A percentile compares a stretch with the other conserved stretches of the same genome.
phyloP scores from a whole-genome alignment of 495 filamentous ascomycete species.

The Hypoxylon perforatum region DNA sequence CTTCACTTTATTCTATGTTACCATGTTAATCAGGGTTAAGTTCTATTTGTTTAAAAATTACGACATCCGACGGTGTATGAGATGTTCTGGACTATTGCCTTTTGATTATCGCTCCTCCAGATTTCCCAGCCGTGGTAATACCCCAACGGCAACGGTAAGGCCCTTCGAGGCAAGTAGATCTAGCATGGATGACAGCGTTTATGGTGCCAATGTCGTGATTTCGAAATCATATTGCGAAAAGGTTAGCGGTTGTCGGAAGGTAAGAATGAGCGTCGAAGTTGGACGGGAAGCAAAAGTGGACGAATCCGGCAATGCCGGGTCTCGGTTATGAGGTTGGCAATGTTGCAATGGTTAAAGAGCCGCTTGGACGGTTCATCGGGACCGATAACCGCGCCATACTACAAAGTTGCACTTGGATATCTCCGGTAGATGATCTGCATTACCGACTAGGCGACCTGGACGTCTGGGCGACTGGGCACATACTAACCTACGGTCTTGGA shows the following conservation, averaged over 20 bases:
- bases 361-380: slow-evolving; percentile 40
- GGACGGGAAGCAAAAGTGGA: slow-evolving; percentile 8
- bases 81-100: no score
- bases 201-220: slow-evolving; percentile 33
- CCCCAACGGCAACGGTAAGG: background rate
- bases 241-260: slow-evolving; percentile 33
- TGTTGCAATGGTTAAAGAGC: slow-evolving; percentile 41
- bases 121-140: background rate
- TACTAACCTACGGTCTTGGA: background rate
- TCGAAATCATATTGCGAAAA: slow-evolving; percentile 22
- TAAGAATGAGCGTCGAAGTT: slow-evolving; percentile 2
- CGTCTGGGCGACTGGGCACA: no score
- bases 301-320: slow-evolving; percentile 29
- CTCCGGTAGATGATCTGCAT: slow-evolving; percentile 18
- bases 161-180: background rate
- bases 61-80: no score
- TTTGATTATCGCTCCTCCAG: no score
- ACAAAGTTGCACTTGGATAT: background rate
- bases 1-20: no score
- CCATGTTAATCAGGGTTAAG: no score
- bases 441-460: slow-evolving; percentile 4
- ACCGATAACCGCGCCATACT: slow-evolving; percentile 37
- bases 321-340: slow-evolving; percentile 34
- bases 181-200: background rate
- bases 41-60: no score